Base-by-base conservation (phyloP, 1,284 basidiomycete genomes). In the Cutaneotrichosporon sp. region DNA sequence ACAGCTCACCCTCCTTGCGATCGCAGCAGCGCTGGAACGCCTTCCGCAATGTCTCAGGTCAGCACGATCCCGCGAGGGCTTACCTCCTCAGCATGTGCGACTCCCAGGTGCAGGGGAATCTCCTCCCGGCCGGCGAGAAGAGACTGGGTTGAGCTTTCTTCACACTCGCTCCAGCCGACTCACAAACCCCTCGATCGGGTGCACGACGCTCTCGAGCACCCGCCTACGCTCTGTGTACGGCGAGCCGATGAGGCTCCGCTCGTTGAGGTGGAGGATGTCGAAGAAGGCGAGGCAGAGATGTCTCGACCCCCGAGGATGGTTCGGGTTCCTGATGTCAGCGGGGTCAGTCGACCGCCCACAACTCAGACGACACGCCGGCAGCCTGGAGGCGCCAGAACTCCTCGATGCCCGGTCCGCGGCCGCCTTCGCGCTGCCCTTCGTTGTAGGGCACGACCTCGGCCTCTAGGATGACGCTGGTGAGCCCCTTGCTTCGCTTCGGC, bases 371-470 rank as follows among this genome's bases (percentile, higher is more conserved):
- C 2, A 78, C 73, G 6, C 75, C 75, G 3, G 76, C 74, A 3
- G 55, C 47, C 18, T 62, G 70, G 0, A 80, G 68, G 70, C 73
- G 72, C 77, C 81, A 82, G 63, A 83, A 83, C 69, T 82, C 81
- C 61, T 81, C 81, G 51, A 82, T 79, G 2, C 77, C 79, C 1
- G 75, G 72, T 3, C 74, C 76, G 7, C 72, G 62, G 2, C 66
- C 66, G 3, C 77, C 70, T 58, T 73, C 63, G 13, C 79, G 59
- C 4, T 60, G 71, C 0, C 74, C 77, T 27, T 87, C 87, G 52
- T 88, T 85, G 74, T 84, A 94, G 0, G 90, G 87, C 5, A 94
- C 87, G 85, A 95, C 91, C 77, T 95, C 92, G 0, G 91, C 91
- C 72, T 95, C 92, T 0, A 95, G 77, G 20, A 95, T 86, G 33